Conservation (phyloP, 1,284 basidiomycete genomes). For the Pseudozyma thailandica region DNA sequence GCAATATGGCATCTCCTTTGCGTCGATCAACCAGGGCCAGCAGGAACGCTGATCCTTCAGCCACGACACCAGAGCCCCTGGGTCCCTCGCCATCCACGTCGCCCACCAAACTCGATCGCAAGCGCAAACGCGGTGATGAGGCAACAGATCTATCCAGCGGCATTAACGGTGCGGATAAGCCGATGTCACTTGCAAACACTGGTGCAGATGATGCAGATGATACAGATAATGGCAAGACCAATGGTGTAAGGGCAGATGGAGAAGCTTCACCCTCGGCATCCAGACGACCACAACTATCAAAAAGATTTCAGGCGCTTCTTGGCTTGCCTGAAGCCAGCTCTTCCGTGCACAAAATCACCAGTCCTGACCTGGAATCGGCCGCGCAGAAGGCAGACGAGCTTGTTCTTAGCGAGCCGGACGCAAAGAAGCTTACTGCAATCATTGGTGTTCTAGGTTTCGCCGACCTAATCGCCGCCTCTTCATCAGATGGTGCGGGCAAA, state of each 20-base stretch:
- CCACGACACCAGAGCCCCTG: slow-evolving; percentile 39
- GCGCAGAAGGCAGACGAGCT: slow-evolving; percentile 21
- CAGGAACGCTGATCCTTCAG: slow-evolving; percentile 31
- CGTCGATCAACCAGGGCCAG: slow-evolving; percentile 31
- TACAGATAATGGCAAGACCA: background rate
- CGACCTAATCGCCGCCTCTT: slow-evolving; percentile 3
- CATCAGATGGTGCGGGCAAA: slow-evolving; percentile 20
- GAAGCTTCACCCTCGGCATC: background rate
- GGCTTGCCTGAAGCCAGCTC: slow-evolving; percentile 23
- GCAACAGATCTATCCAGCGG: slow-evolving; percentile 5
- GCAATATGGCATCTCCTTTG: slow-evolving; percentile 35
- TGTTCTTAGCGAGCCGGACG: slow-evolving; percentile 20
- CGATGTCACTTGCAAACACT: background rate
- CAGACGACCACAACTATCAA: slow-evolving; percentile 16
- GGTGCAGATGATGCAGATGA: background rate
- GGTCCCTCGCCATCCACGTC: slow-evolving; percentile 27
- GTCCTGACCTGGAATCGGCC: background rate
- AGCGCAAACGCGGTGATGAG: slow-evolving; percentile 38
- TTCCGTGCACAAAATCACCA: background rate
- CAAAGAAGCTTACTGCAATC: slow-evolving; percentile 21
- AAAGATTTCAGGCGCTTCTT: slow-evolving; percentile 24
- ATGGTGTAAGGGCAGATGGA: slow-evolving; percentile 1
- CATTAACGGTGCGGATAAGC: slow-evolving; percentile 8
- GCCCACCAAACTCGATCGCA: slow-evolving; percentile 39
- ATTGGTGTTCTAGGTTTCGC: slow-evolving; percentile 10